These are phyloP conservation scores for Fistulinella prunicolor DNA, from an alignment of 768 basidiomycete genomes.

Conservation along the genomic window DNA sequence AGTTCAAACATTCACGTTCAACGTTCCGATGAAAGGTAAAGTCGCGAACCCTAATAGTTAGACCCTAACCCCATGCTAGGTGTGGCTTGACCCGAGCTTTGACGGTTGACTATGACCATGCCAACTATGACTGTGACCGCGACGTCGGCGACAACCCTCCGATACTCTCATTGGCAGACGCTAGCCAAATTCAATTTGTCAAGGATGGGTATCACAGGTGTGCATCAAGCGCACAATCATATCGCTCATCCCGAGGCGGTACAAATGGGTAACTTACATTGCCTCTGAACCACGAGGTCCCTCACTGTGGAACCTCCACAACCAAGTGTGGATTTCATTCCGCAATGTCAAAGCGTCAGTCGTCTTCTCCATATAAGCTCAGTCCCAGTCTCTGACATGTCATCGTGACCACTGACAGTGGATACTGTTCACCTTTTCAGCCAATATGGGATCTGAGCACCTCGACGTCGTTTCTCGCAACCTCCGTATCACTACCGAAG, in stretches of 20 bases:
- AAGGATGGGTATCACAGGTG: background rate
- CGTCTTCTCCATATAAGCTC: conserved; percentile 18
- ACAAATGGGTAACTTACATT: conserved; percentile 4
- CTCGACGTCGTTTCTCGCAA: conserved; percentile 4
- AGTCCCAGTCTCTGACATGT: background rate
- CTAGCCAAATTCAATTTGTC: background rate
- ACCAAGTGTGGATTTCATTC: conserved; percentile 21
- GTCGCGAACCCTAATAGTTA: background rate
- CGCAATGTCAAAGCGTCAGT: conserved; percentile 26
- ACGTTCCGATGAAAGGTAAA: too few species aligned
- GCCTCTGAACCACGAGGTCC: conserved; percentile 13
- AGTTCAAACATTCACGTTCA: too few species aligned
- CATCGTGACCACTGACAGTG: conserved; percentile 5
- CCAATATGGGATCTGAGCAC: conserved; percentile 11
- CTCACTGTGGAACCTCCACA: conserved; percentile 15
- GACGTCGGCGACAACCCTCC: too few species aligned
- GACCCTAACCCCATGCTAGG: too few species aligned
- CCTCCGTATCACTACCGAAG: background rate
- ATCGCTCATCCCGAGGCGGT: too few species aligned
- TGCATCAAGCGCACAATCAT: background rate
- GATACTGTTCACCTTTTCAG: background rate
- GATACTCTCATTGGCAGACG: too few species aligned
- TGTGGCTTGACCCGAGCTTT: too few species aligned
- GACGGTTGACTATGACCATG: too few species aligned
- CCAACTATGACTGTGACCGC: too few species aligned